Conservation (phyloP, 257 asterid species). For the Schizonepeta tenuifolia region DNA sequence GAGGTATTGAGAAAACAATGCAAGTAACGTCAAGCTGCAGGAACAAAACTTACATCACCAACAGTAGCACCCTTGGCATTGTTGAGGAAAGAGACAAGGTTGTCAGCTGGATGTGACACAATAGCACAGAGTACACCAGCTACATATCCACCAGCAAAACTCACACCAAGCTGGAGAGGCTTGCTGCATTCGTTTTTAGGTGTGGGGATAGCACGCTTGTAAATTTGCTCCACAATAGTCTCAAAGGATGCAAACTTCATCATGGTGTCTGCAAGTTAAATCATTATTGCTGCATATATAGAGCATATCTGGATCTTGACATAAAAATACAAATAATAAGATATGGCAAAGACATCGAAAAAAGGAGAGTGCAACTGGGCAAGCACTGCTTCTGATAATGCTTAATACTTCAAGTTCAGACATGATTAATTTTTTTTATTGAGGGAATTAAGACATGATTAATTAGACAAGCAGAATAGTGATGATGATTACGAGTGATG, state of each 20-base stretch:
- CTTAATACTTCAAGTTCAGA: not conserved
- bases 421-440: too few species aligned
- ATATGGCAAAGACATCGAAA: not conserved
- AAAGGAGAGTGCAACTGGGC: too few species aligned
- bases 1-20: not conserved
- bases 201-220: conserved; percentile 76
- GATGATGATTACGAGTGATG: not conserved
- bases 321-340: not conserved
- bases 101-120: conserved; percentile 91
- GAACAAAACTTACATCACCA: conserved; percentile 68
- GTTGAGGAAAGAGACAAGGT: conserved; percentile 91
- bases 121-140: conserved; percentile 90
- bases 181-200: conserved; percentile 84
- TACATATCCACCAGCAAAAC: conserved; percentile 85
- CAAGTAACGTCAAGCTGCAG: not conserved
- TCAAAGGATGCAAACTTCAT: conserved; percentile 93
- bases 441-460: not conserved
- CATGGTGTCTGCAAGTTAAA: conserved; percentile 73
- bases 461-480: not conserved
- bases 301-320: not conserved
- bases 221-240: conserved; percentile 71
- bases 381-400: too few species aligned
- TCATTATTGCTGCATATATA: conserved; percentile 4
- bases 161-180: conserved; percentile 79
- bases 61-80: conserved; percentile 91